Base-by-base conservation (phyloP, 228 moss, liverwort and hornwort species). In the Sphagnum fallax region DNA sequence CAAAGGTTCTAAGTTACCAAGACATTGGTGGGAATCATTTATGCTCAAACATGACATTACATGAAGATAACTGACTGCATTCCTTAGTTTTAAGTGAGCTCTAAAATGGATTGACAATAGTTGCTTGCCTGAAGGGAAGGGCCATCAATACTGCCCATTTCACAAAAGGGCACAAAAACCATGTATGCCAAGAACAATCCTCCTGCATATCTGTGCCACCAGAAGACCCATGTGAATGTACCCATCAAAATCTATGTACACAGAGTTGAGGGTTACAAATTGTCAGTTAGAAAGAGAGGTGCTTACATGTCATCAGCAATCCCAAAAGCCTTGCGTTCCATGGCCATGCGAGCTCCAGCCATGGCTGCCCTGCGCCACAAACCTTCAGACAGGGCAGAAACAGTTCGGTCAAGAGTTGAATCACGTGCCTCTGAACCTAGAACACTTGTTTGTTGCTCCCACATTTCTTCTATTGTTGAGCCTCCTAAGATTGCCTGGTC, bases 101-200 rank as follows among this genome's bases (percentile, higher is more conserved):
- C 32, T 32, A 32, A 32, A 32, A 32, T 32, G 32, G 32, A 32
- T 32, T 2, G 32, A 32, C 2, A 32, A 32, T 32, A 32, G 15
- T 63, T 70, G 67, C 85, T 76, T 80, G 83, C 91, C 81, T 91
- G 91, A 65, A 97, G 77, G 62, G 97, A 91, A 67, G 93, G 90
- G 55, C 88, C 97, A 69, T 97, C 97, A 63, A 97, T 84, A 69
- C 93, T 93, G 52, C 97, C 93, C 58, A 76, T 71, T 68, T 90
- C 78, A 67, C 90, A 90, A 62, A 97, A 78, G 6, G 93, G 85
- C 66, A 97, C 84, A 51, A 97, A 93, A 5, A 97, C 85, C 83
- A 97, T 87, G 14, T 93, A 97, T 14, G 93, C 97, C 72, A 97
- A 76, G 63, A 97, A 80, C 15, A 97, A 82, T 13, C 97, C 97